Conservation (phyloP, 2,329 filamentous ascomycete genomes). For the Fonsecaea erecta region DNA sequence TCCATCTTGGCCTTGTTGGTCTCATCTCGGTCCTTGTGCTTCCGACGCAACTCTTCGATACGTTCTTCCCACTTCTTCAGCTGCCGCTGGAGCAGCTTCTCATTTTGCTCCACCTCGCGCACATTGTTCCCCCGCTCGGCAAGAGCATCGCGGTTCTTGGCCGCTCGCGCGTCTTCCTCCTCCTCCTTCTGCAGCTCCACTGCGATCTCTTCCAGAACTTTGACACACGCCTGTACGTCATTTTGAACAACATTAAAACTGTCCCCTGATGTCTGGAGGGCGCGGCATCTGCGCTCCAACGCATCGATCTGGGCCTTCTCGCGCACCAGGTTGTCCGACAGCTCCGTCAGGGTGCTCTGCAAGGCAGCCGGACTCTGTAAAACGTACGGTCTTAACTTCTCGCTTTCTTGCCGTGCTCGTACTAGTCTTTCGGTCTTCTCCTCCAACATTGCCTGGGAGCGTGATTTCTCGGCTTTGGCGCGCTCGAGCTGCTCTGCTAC, state of each 20-base stretch:
- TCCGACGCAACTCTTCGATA: slow-evolving; percentile 79
- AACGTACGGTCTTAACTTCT: slow-evolving; percentile 89
- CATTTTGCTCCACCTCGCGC: slow-evolving; percentile 86
- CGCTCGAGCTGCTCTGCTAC: slow-evolving; percentile 82
- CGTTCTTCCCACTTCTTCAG: slow-evolving; percentile 83
- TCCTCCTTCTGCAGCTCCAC: slow-evolving; percentile 88
- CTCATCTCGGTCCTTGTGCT: slow-evolving; percentile 78
- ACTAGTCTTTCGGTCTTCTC: slow-evolving; percentile 60
- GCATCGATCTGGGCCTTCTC: slow-evolving; percentile 87
- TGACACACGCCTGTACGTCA: slow-evolving; percentile 86
- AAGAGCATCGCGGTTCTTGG: slow-evolving; percentile 82
- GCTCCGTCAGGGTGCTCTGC: slow-evolving; percentile 78
- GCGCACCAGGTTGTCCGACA: slow-evolving; percentile 74
- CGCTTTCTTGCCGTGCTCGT: slow-evolving; percentile 78
- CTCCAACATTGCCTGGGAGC: slow-evolving; percentile 67
- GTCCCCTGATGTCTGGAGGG: slow-evolving; percentile 87
- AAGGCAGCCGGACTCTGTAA: slow-evolving; percentile 83
- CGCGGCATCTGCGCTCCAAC: slow-evolving; percentile 83
- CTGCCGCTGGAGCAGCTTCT: slow-evolving; percentile 81
- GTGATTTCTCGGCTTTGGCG: slow-evolving; percentile 77
- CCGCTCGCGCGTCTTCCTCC: slow-evolving; percentile 80
- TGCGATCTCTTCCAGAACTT: slow-evolving; percentile 84
- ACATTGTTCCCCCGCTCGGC: slow-evolving; percentile 88
- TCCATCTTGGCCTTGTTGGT: slow-evolving; percentile 89
- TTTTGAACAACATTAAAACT: slow-evolving; percentile 82